These are phyloP conservation scores for Pisolithus microcarpus DNA, from an alignment of 768 basidiomycete species.

Conservation along the genomic window DNA sequence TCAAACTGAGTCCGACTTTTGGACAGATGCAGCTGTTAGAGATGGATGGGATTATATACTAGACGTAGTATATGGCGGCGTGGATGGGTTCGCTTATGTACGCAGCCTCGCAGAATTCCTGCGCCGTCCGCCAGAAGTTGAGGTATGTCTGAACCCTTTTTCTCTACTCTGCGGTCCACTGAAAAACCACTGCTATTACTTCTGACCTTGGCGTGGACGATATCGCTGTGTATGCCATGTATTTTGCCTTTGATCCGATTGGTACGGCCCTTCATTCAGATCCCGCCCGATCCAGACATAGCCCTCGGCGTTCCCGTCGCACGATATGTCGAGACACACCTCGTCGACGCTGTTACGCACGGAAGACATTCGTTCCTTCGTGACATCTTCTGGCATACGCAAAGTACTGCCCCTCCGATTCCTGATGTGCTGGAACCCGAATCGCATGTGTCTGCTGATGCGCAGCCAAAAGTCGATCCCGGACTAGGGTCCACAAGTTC, in stretches of 20 bases:
- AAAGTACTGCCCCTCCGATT: no score
- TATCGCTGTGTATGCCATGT: neutral
- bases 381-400: slow-evolving; percentile 14
- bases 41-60: slow-evolving; percentile 59
- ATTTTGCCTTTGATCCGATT: no score
- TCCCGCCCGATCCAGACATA: neutral
- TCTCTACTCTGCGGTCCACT: slow-evolving; percentile 2
- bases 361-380: slow-evolving; percentile 34
- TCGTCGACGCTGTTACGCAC: slow-evolving; percentile 35
- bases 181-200: neutral
- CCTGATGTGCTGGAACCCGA: no score
- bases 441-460: no score
- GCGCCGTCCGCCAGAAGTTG: slow-evolving; percentile 16
- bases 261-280: neutral
- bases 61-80: slow-evolving; percentile 75
- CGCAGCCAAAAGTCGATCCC: no score
- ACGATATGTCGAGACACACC: slow-evolving; percentile 33
- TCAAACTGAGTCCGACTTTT: slow-evolving; percentile 32
- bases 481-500: no score
- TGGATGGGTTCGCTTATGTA: slow-evolving; percentile 69
- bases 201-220: no score
- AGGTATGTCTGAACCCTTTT: slow-evolving; percentile 6
- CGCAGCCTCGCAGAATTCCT: slow-evolving; percentile 73
- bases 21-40: slow-evolving; percentile 40
- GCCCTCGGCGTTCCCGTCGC: slow-evolving; percentile 31